Conservation (phyloP, 805 yeast species). For the Clavispora fructus region DNA sequence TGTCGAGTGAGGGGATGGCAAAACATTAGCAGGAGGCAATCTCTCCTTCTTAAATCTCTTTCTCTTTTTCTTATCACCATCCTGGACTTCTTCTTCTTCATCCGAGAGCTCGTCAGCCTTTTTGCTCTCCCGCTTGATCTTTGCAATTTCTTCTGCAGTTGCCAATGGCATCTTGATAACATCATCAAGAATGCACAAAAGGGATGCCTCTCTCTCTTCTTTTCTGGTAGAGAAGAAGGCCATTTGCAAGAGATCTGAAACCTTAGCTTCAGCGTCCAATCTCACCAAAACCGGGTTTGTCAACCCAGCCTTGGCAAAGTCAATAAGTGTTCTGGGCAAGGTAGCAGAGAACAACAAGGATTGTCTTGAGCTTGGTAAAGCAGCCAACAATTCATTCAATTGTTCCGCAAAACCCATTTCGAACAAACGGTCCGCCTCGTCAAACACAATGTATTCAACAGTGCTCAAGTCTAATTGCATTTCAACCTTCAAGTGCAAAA, state of each 20-base stretch:
- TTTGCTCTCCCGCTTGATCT: constrained; percentile 48
- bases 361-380: constrained; percentile 80
- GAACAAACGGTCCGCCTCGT: constrained; percentile 94
- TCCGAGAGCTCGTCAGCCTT: constrained; percentile 41
- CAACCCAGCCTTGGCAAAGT: constrained; percentile 95
- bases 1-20: constrained; percentile 83
- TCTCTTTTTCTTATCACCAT: constrained; percentile 22
- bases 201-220: constrained; percentile 84
- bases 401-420: constrained; percentile 97
- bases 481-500: constrained; percentile 90
- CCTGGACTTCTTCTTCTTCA: constrained; percentile 29
- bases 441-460: constrained; percentile 88
- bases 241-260: constrained; percentile 89
- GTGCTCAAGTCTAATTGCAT: constrained; percentile 82
- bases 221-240: constrained; percentile 75
- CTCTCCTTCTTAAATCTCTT: constrained; percentile 47
- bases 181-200: constrained; percentile 71
- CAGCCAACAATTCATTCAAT: constrained; percentile 78
- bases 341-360: constrained; percentile 92
- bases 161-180: constrained; percentile 82
- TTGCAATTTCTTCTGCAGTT: constrained; percentile 58
- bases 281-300: constrained; percentile 89
- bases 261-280: constrained; percentile 86
- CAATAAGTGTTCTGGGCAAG: constrained; percentile 84
- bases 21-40: constrained; percentile 72